Percentiles rank a stretch among this genome's conserved stretches.
phyloP scores from a whole-genome alignment of 129 eudicot species.

The Escallonia rubra region DNA sequence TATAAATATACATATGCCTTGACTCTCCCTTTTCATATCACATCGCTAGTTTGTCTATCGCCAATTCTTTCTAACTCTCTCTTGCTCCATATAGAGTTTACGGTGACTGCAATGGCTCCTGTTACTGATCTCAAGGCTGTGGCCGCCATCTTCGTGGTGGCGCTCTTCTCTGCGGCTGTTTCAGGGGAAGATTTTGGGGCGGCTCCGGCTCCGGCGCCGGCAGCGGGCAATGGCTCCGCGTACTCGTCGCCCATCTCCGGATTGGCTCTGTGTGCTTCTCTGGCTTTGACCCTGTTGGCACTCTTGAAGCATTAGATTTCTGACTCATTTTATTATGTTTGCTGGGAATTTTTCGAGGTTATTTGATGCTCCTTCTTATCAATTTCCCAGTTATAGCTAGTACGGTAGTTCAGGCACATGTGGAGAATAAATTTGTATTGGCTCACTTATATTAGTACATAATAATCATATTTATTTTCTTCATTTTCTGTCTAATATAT shows the following conservation, averaged over 20 bases:
- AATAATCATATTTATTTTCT: too few relatives aligned
- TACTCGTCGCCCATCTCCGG: slow-evolving; percentile 17
- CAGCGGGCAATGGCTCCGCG: slow-evolving; percentile 9
- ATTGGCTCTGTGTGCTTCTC: slow-evolving; percentile 13
- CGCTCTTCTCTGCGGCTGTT: not conserved
- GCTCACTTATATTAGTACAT: too few relatives aligned
- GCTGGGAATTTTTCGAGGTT: too few relatives aligned
- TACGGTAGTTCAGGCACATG: too few relatives aligned
- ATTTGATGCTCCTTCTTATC: too few relatives aligned
- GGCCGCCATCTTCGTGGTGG: not conserved
- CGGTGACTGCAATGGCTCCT: not conserved
- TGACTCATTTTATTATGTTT: too few relatives aligned
- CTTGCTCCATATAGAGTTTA: not conserved
- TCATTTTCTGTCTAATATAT: too few relatives aligned
- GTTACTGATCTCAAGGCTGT: not conserved
- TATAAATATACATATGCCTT: not conserved
- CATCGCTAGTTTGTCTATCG: too few relatives aligned
- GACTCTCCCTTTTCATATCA: not conserved
- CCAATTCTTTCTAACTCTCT: not conserved
- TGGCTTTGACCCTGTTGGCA: slow-evolving; percentile 20
- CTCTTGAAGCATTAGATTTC: not conserved
- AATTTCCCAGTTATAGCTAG: too few relatives aligned
- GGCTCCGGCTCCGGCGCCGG: slow-evolving; percentile 21
- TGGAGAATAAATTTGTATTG: too few relatives aligned
- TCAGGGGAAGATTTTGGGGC: not conserved